These are phyloP conservation scores for Blakeslea trispora DNA, from an alignment of 371 early-diverging fungal genomes.

Conservation along the genomic window DNA sequence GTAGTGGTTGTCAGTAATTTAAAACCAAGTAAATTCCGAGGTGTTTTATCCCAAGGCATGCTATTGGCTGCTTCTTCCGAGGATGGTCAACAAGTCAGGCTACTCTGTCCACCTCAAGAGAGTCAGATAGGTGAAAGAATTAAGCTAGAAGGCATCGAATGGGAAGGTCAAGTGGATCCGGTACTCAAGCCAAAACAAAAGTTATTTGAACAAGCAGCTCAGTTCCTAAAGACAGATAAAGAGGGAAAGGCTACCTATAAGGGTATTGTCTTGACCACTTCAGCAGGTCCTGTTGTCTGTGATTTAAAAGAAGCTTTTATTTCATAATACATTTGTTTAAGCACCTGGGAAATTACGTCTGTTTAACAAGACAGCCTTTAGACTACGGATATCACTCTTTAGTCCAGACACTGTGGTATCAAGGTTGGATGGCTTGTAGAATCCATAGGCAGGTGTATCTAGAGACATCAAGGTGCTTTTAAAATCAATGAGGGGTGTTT, in stretches of 20 bases:
- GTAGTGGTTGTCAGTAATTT: slow-evolving; percentile 62
- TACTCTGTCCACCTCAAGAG: slow-evolving; percentile 47
- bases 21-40: slow-evolving; percentile 64
- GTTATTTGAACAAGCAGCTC: slow-evolving; percentile 51
- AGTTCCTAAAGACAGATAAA: slow-evolving; percentile 37
- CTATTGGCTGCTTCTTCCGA: slow-evolving; percentile 50
- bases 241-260: slow-evolving; percentile 56
- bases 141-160: slow-evolving; percentile 28
- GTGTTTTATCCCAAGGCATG: slow-evolving; percentile 64
- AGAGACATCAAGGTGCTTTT: slow-evolving; percentile 3
- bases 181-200: slow-evolving; percentile 62
- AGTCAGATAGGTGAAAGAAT: slow-evolving; percentile 53
- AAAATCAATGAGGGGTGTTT: slow-evolving; percentile 6
- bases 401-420: slow-evolving; percentile 29
- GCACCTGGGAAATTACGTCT: slow-evolving; percentile 35
- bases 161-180: slow-evolving; percentile 24
- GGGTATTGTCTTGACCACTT: slow-evolving; percentile 48
- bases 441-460: slow-evolving; percentile 1
- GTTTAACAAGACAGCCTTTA: slow-evolving; percentile 35
- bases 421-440: slow-evolving; percentile 37
- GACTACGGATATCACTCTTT: slow-evolving; percentile 39
- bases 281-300: slow-evolving; percentile 41
- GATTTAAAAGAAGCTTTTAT: slow-evolving; percentile 43
- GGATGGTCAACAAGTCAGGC: slow-evolving; percentile 36
- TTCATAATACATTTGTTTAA: slow-evolving; percentile 28